Evolutionary conservation across 352 stramenopile species (phyloP).

Genomic region (Lagenidium sp.): DNA sequence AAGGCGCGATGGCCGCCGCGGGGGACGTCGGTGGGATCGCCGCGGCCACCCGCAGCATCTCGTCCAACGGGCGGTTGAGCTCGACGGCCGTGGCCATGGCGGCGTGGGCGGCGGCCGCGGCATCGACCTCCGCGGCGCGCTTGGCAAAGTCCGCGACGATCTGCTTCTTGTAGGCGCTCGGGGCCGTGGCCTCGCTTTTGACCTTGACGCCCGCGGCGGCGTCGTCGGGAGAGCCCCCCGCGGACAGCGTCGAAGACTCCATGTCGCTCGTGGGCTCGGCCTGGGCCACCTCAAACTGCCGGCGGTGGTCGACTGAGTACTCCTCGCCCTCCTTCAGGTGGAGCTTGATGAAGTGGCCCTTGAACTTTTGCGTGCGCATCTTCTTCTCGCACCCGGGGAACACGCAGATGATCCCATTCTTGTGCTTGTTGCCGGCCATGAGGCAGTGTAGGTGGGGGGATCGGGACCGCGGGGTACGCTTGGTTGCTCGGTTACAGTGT

Average conservation of each 20-base stretch:
- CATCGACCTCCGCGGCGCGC: not conserved
- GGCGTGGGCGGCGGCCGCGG: not conserved
- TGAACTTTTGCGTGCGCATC: conserved; percentile 86
- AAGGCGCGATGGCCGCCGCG: not conserved
- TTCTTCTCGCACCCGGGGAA: conserved; percentile 74
- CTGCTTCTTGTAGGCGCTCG: not conserved
- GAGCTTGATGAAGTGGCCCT: conserved; percentile 72
- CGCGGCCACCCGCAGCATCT: too few relatives aligned
- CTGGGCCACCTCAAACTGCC: conserved; percentile 66
- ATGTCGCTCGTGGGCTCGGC: conserved; percentile 32
- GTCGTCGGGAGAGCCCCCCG: not conserved
- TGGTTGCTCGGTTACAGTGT: conserved; percentile 2
- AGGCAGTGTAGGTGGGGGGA: not conserved
- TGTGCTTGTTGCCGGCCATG: conserved; percentile 85
- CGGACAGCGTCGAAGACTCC: conserved; percentile 7
- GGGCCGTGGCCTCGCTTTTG: not conserved
- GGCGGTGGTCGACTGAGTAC: conserved; percentile 70
- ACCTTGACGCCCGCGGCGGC: not conserved
- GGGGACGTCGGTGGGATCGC: too few relatives aligned
- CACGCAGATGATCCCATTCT: conserved; percentile 82
- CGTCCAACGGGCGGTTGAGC: not conserved
- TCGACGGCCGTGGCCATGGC: not conserved
- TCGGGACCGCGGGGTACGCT: conserved; percentile 9
- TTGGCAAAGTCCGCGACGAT: not conserved
- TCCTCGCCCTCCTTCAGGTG: conserved; percentile 69